Evolutionary conservation across 2,329 filamentous ascomycete species (phyloP), one percentile per base, ranked within the genome.

Genomic region (Diplodia intermedia): DNA sequence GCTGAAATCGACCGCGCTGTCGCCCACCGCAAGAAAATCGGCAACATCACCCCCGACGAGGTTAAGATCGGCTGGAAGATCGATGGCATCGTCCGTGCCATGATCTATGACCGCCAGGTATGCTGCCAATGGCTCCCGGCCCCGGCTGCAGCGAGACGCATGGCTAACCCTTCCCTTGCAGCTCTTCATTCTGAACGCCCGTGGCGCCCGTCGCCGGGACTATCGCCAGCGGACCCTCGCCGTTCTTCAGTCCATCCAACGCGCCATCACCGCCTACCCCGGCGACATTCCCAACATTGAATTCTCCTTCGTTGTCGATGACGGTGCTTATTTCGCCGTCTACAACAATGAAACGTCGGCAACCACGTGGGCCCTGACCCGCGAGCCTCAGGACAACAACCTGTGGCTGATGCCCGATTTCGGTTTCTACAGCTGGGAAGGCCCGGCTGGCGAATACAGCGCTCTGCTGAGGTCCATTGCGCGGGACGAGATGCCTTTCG

Each of bases 171-270:
- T 47, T 47, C 15, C 11, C n/a, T 38, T 69, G 38, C 40, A 80
- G 74, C 71, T 79, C 40, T 79, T 78, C 57, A 72, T 80, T 38
- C 70, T 79, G 2, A 73, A 76, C 11, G 69, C 72, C 2, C 73
- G 70, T 14, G 71, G 70, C 31, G 72, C 33, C 65, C 65, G 20
- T 65, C 65, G 20, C n/a, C 49, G 66, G 4, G 72, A 72, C 50
- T 67, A 73, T 43, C 65, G 71, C 31, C 72, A 73, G 15, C 77
- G 78, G 18, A 72, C 72, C 14, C 72, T 75, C n/a, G 83, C 85
- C 23, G 82, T 83, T 12, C 80, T 88, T 0, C 82, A 86, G 73
- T 83, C 86, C 70, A 79, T 88, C 70, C 78, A 87, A 72, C 82
- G 83, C 69, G 85, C 85, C 8, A 74, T 88, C 12, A 71, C 83